Evolutionary conservation across 257 asterid genomes (phyloP).

Genomic region (Striga asiatica): DNA sequence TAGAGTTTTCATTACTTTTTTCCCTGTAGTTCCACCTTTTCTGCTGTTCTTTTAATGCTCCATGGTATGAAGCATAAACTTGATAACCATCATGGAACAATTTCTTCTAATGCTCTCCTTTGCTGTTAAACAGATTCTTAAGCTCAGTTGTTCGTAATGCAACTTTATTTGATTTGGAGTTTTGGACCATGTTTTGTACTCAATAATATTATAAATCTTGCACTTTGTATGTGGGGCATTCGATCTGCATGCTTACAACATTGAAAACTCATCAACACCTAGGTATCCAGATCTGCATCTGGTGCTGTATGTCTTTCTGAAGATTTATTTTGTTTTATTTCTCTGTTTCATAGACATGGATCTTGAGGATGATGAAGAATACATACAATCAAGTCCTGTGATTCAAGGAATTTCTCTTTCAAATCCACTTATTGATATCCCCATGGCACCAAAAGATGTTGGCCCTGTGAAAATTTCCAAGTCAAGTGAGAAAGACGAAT

Average conservation of each 20-base stretch:
- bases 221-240: no score
- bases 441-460: constrained; percentile 12
- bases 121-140: neutral
- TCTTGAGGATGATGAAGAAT: constrained; percentile 28
- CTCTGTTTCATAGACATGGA: constrained; percentile 35
- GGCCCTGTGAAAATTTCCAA: constrained; percentile 21
- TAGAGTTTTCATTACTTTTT: no score
- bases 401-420: constrained; percentile 21
- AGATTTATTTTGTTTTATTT: constrained; percentile 20
- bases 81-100: neutral
- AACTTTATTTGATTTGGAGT: neutral
- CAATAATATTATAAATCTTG: no score
- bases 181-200: constrained; percentile 1
- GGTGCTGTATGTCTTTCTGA: constrained; percentile 15
- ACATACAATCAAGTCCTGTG: constrained; percentile 22
- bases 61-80: constrained; percentile 5
- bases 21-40: no score
- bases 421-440: constrained; percentile 15
- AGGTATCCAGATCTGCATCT: constrained; percentile 15
- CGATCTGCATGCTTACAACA: constrained; percentile 2
- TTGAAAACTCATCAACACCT: constrained; percentile 3
- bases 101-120: neutral
- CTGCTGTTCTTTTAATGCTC: neutral
- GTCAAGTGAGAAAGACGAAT: constrained; percentile 25
- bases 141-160: no score